A percentile compares a stretch with the other conserved stretches of the same genome.
Conservation (phyloP, 306 rosid genomes). For the Trifolium repens region DNA sequence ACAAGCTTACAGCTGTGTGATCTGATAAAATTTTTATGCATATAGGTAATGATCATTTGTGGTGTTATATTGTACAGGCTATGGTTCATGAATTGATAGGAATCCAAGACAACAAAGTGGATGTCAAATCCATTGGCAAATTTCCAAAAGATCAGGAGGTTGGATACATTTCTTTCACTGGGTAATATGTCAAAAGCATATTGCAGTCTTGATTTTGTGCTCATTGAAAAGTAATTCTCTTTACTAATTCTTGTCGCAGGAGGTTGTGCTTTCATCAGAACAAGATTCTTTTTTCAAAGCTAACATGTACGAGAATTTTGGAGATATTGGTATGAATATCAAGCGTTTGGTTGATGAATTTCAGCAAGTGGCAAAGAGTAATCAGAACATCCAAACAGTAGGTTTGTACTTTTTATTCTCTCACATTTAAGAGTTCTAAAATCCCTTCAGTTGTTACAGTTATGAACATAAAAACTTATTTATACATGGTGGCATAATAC, state of each 20-base stretch:
- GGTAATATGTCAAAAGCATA: slow-evolving; percentile 22
- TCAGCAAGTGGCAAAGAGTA: slow-evolving; percentile 85
- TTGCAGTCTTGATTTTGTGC: slow-evolving; percentile 29
- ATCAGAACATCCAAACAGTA: slow-evolving; percentile 92
- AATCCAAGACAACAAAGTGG: slow-evolving; percentile 94
- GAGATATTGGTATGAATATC: slow-evolving; percentile 97
- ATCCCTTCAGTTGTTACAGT: slow-evolving; percentile 27
- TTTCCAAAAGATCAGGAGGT: slow-evolving; percentile 92
- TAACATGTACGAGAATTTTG: slow-evolving; percentile 95
- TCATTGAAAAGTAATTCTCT: slow-evolving; percentile 38
- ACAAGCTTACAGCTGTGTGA: slow-evolving; percentile 27
- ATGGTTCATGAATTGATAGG: slow-evolving; percentile 98
- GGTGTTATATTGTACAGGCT: slow-evolving; percentile 60
- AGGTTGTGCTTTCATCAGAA: slow-evolving; percentile 93
- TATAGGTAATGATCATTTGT: slow-evolving; percentile 29
- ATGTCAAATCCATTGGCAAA: slow-evolving; percentile 74
- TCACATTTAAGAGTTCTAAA: slow-evolving; percentile 27
- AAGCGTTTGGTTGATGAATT: slow-evolving; percentile 93
- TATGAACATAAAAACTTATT: slow-evolving; percentile 19
- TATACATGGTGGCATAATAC: slow-evolving; percentile 17
- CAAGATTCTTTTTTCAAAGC: slow-evolving; percentile 88
- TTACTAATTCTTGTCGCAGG: slow-evolving; percentile 55
- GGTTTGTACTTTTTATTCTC: slow-evolving; percentile 60
- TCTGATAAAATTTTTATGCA: slow-evolving; percentile 26
- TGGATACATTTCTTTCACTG: slow-evolving; percentile 44